Conservation (phyloP, 805 yeast genomes). For the Kodamaea leandrae region DNA sequence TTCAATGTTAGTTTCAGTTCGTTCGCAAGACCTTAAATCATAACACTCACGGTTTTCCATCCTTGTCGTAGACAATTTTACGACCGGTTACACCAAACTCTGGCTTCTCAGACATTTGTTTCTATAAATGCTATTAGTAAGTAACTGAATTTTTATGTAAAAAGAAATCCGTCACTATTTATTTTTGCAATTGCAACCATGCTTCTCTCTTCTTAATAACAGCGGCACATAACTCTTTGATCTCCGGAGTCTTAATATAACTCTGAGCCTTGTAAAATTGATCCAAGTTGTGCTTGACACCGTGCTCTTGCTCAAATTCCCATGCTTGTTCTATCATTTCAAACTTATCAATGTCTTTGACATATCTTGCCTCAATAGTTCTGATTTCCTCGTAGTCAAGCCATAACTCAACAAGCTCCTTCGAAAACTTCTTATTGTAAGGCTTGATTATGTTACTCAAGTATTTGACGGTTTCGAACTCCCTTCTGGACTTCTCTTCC, state of each 20-base stretch:
- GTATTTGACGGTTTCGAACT: conserved; percentile 67
- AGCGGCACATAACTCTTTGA: conserved; percentile 60
- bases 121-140: conserved; percentile 1
- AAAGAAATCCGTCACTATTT: neutral
- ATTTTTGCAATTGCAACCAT: conserved; percentile 4
- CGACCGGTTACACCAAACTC: conserved; percentile 59
- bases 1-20: conserved; percentile 16
- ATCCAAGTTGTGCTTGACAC: conserved; percentile 55
- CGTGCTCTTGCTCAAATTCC: conserved; percentile 73
- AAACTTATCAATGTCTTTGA: conserved; percentile 90
- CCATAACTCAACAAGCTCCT: conserved; percentile 72
- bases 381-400: conserved; percentile 84
- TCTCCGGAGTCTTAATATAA: conserved; percentile 68
- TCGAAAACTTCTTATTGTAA: conserved; percentile 61
- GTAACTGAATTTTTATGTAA: neutral
- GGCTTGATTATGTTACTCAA: conserved; percentile 58
- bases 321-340: conserved; percentile 80
- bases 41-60: conserved; percentile 85
- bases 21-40: neutral
- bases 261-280: conserved; percentile 67
- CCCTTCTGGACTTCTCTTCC: conserved; percentile 81
- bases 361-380: conserved; percentile 79
- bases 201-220: conserved; percentile 40
- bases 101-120: conserved; percentile 29
- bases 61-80: conserved; percentile 72